Base-by-base conservation (phyloP, 164 flowering plant species). In the Echeveria elegans region DNA sequence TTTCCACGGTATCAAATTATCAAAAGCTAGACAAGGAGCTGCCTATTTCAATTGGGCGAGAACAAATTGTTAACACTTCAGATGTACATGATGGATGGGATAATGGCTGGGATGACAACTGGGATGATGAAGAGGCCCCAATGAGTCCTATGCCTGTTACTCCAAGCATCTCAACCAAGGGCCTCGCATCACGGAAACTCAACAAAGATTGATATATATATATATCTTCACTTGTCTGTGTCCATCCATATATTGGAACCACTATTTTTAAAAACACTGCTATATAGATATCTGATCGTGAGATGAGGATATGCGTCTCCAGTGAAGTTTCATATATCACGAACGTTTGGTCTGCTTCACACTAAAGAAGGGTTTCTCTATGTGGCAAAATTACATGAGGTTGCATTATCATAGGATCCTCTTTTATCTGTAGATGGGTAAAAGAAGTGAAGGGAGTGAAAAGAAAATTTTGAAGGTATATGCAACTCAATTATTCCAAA, bases 51-150 rank as follows among this genome's bases (percentile, higher is more conserved):
- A 19, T n/a, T 31, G 40, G 18, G 1, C 68, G 43, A 40, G 75
- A 59, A 5, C 69, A 80, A 78, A 67, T 31, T 64, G 28, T 83
- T 72, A 12, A 9, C 12, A 6, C 26, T 21, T 52, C 71, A 6
- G 78, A 71, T 1, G 34, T 9, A 15, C 71, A 74, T 36, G 85
- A 83, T 66, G 89, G 87, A 29, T 90, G 97, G 97, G 88, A 88
- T 62, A 68, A 81, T 52, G 78, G 76, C 40, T 90, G 97, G 97
- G 90, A 76, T 5, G 88, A 88, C 70, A 72, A 68, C 70, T 86
- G 94, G 90, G 94, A 85, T 67, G 94, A 90, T 23, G 91, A 86
- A 63, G 97, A 88, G 68, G 88, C 88, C 12, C 87, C 91, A 0
- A 77, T n/a, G 61, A 79, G 89, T 2, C 72, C 88, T 14, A 60